Base-by-base conservation (phyloP, 352 stramenopile species). In the Aphanomyces euteiches region DNA sequence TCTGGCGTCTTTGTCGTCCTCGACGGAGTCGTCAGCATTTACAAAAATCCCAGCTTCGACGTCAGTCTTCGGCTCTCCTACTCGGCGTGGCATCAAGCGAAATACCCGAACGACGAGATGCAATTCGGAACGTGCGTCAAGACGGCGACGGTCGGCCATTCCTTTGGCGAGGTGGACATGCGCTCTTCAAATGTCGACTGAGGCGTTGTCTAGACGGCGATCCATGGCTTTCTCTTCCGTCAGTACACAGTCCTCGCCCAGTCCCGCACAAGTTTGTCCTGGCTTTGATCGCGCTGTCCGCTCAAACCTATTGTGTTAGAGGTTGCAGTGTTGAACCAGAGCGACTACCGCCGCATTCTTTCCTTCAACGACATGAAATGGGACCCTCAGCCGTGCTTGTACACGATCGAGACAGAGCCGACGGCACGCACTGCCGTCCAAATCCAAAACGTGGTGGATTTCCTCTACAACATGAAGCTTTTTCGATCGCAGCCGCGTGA, bases 201-300 rank as follows among this genome's bases (percentile, higher is more conserved):
- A n/a, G 4, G 28, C 15, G 8, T 10, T 28, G 6, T 48, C 28
- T 58, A 70, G 64, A 36, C 45, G 5, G 64, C 48, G 10, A n/a
- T 70, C 12, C 28, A 10, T 13, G 64, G 64, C 36, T 47, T 7
- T 21, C 10, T 70, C 13, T 36, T 36, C 43, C 64, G 64, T 7
- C 3, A 63, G 4, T 43, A 17, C 2, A 70, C 64, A 6, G 47
- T 70, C 37, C 40, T 70, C 37, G 47, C 64, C 3, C 64, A 70
- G 39, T 70, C 64, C 36, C 12, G 64, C 4, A 50, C 64, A 8
- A 70, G 64, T 70, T 37, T 56, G 19, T 57, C n/a, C n/a, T 56
- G 21, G 7, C 36, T 34, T 4, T 45, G 36, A 70, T 17, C 4
- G 17, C 17, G 0, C 38, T 10, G 8, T 19, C 54, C 17, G 39